phyloP scores from a whole-genome alignment of 164 flowering plant genomes.

The Vitis rupestris region DNA sequence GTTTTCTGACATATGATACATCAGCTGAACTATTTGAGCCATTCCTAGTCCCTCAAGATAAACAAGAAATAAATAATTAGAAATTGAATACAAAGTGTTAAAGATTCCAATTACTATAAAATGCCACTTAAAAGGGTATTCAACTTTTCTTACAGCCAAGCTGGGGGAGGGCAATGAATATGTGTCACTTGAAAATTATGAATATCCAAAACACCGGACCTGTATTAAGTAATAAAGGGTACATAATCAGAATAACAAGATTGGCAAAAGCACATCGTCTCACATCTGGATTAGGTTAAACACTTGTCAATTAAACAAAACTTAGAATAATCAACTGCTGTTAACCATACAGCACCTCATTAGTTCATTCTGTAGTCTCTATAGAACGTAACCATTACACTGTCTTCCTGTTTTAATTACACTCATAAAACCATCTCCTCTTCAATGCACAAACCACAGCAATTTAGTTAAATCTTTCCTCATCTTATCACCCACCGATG shows the following conservation, averaged over 20 bases:
- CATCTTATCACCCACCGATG: neutral
- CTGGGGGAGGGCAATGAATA: constrained; percentile 95
- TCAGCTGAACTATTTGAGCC: constrained; percentile 30
- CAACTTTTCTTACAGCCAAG: constrained; percentile 78
- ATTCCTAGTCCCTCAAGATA: constrained; percentile 33
- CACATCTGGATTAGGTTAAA: neutral
- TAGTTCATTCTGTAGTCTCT: neutral
- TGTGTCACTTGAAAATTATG: constrained; percentile 66
- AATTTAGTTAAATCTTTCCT: neutral
- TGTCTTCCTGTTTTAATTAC: neutral
- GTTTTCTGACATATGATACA: constrained; percentile 48
- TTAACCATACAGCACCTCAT: neutral
- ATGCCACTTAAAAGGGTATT: neutral
- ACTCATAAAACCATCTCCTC: neutral
- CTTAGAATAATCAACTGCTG: neutral
- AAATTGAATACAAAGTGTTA: neutral
- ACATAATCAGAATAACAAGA: neutral
- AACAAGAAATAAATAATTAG: constrained; percentile 1
- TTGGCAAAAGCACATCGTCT: neutral
- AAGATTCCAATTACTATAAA: neutral
- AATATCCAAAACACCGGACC: constrained; percentile 90
- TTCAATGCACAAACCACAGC: neutral
- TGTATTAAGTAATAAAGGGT: constrained; percentile 17
- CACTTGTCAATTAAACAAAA: constrained; percentile 1
- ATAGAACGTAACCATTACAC: neutral